phyloP scores from a whole-genome alignment of 139 green algal genomes.

The Closterium sp. region DNA sequence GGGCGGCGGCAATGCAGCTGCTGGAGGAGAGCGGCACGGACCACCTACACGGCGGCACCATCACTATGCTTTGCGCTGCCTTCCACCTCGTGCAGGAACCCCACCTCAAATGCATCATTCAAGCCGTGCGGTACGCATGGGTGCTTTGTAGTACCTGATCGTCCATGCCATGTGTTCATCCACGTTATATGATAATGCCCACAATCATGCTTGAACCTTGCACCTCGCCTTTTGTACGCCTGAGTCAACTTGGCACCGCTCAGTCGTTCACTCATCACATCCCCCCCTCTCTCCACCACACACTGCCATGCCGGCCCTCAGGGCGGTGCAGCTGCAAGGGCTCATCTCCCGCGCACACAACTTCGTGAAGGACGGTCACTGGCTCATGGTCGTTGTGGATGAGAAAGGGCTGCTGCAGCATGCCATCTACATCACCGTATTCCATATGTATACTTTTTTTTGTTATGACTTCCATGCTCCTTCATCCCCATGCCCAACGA shows the following conservation, averaged over 20 bases:
- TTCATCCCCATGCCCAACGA: neutral
- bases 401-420: slow-evolving; percentile 20
- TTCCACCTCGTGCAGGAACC: slow-evolving; percentile 18
- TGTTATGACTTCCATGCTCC: neutral
- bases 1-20: neutral
- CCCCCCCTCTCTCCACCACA: neutral
- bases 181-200: too few species aligned
- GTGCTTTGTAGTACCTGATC: neutral
- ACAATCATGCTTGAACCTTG: too few species aligned
- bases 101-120: slow-evolving; percentile 19
- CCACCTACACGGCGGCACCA: neutral
- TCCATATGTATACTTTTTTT: neutral
- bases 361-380: slow-evolving; percentile 26
- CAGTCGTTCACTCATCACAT: neutral
- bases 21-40: slow-evolving; percentile 11
- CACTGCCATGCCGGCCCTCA: neutral
- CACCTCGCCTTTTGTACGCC: neutral
- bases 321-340: slow-evolving; percentile 26
- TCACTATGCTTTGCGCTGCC: slow-evolving; percentile 10
- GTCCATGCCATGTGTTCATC: too few species aligned
- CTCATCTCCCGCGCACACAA: slow-evolving; percentile 33
- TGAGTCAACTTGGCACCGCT: neutral
- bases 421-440: neutral
- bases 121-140: slow-evolving; percentile 3
- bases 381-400: slow-evolving; percentile 33